phyloP scores from a whole-genome alignment of 2,329 filamentous ascomycete species.

The Tolypocladium ovalisporum region DNA sequence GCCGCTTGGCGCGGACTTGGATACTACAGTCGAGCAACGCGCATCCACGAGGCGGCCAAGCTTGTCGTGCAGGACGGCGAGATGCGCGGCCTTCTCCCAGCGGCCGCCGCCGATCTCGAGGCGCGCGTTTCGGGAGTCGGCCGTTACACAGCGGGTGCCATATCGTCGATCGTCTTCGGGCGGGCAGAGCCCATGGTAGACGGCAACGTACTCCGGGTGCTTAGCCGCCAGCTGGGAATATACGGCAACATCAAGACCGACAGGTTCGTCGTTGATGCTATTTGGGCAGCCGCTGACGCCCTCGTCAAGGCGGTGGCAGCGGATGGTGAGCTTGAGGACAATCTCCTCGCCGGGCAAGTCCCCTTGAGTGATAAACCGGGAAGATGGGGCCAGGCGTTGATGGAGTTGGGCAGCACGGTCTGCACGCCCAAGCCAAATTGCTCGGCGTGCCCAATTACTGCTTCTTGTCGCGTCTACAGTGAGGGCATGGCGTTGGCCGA shows the following conservation, averaged over 20 bases:
- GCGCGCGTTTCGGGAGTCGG: constrained; percentile 48
- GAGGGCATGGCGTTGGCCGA: constrained; percentile 29
- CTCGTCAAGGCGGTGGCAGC: constrained; percentile 40
- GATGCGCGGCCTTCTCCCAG: constrained; percentile 38
- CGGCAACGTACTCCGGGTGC: constrained; percentile 50
- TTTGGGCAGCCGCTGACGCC: constrained; percentile 48
- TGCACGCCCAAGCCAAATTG: constrained; percentile 51
- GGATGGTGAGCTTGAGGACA: constrained; percentile 16
- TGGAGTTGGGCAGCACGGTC: constrained; percentile 54
- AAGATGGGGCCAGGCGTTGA: constrained; percentile 52
- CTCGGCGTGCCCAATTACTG: constrained; percentile 35
- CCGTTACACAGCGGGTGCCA: constrained; percentile 51
- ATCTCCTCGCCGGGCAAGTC: constrained; percentile 9
- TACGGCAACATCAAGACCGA: constrained; percentile 46
- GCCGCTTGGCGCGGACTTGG: constrained; percentile 50
- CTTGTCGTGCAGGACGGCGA: constrained; percentile 31
- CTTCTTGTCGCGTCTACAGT: constrained; percentile 38
- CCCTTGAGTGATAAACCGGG: constrained; percentile 40
- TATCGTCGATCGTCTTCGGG: constrained; percentile 53
- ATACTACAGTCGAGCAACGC: constrained; percentile 53
- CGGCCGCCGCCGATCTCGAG: constrained; percentile 31
- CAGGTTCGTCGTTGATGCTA: constrained; percentile 36
- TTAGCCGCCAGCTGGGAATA: constrained; percentile 49
- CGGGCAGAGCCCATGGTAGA: constrained; percentile 49
- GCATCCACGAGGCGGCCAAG: constrained; percentile 46